These are phyloP conservation scores for Diplocarpon rosae DNA, from an alignment of 2,329 filamentous ascomycete genomes.

Conservation along the genomic window DNA sequence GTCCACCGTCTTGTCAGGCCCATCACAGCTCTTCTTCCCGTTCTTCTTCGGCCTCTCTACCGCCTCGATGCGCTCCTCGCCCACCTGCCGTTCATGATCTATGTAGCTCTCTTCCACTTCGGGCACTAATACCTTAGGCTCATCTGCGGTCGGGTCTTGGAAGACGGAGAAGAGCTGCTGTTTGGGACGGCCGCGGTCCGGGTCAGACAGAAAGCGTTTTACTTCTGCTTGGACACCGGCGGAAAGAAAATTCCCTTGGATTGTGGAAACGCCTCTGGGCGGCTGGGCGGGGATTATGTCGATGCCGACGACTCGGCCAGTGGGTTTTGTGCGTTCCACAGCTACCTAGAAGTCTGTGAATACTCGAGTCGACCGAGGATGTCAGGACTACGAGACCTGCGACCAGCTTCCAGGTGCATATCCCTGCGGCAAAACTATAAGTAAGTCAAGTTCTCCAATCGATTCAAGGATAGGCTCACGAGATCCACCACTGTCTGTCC, in stretches of 20 bases:
- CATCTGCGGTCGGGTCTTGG: not conserved
- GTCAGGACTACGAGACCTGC: conserved; percentile 36
- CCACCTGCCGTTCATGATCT: conserved; percentile 47
- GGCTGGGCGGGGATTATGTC: conserved; percentile 90
- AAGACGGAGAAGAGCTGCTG: conserved; percentile 10
- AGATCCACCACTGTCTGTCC: conserved; percentile 87
- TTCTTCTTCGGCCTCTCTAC: conserved; percentile 25
- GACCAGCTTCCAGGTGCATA: conserved; percentile 70
- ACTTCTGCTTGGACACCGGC: conserved; percentile 64
- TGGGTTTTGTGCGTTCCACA: conserved; percentile 61
- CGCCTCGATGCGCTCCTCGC: conserved; percentile 13
- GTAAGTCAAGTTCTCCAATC: conserved; percentile 3
- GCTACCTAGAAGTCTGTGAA: conserved; percentile 53
- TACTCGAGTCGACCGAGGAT: not conserved
- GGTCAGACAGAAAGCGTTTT: conserved; percentile 60
- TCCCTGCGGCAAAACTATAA: conserved; percentile 36
- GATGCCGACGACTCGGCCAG: conserved; percentile 76
- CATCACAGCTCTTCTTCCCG: conserved; percentile 28
- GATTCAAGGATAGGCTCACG: conserved; percentile 34
- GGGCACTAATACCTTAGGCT: conserved; percentile 8
- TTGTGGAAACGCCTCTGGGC: conserved; percentile 80
- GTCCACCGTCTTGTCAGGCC: conserved; percentile 57
- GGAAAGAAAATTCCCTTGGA: conserved; percentile 88
- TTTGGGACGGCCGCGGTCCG: conserved; percentile 43
- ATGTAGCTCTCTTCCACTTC: conserved; percentile 47